Base-by-base conservation (phyloP, 345 rosid genomes). In the Euphorbia pulcherrima region DNA sequence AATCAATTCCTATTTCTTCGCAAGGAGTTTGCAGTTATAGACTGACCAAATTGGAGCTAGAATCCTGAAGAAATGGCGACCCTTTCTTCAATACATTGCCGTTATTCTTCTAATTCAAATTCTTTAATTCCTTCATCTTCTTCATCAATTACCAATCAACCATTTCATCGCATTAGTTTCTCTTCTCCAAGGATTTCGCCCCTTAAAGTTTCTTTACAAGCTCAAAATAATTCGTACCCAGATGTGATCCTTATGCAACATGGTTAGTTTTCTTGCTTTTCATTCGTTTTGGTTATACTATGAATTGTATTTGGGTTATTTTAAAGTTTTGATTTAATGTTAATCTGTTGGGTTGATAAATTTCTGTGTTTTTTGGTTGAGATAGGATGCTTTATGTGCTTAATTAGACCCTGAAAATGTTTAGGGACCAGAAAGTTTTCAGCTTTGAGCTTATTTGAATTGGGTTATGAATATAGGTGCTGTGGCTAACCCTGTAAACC, bases 41-140 rank as follows among this genome's bases (percentile, higher is more conserved):
- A n/a, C n/a, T n/a, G 6, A 21, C 37, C 3, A 2, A 33, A 2
- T 33, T 2, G 37, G 24, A 5, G 12, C 26, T 0, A 20, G 5
- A 28, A 11, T 4, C 16, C 28, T 29, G 28, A 8, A 9, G 51
- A 59, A 77, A 90, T 92, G 97, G 85, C 92, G 40, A 29, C 87
- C 65, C 70, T 90, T 37, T 83, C 86, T 77, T 75, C 95, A 16
- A 65, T 83, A 50, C 72, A 73, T 63, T 79, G 80, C 62, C 79
- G 75, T 51, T 79, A 85, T 0, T 70, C 64, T 76, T 73, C 81
- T 9, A 28, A 39, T 60, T n/a, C n/a, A n/a, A n/a, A n/a, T n/a
- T 61, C 75, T 40, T 27, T 65, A 21, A 21, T 41, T 24, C 66
- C 78, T 44, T 72, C 80, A 39, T 76, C 81, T 18, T 72, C 74